Evolutionary conservation across 345 rosid species (phyloP), one percentile per base, ranked within the genome.

Genomic region (Syzygium aromaticum): DNA sequence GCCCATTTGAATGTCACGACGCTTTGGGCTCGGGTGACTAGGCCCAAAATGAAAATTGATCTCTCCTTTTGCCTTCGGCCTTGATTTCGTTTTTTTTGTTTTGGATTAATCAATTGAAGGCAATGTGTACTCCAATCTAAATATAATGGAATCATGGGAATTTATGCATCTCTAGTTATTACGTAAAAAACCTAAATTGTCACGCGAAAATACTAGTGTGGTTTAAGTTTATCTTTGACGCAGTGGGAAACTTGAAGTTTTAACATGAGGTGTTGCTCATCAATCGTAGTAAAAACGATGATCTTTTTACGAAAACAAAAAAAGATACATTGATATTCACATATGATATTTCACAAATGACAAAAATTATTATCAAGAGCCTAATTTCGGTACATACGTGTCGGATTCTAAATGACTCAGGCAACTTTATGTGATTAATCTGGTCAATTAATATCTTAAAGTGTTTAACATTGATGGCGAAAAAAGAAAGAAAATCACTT

Each of bases 231-330:
- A 13, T 6, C 14, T n/a, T n/a, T 61, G 0, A 61, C 0, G 6
- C 4, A 6, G 7, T 43, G 53, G 5, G 53, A 52, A 43, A 43
- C 4, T 54, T 54, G 8, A 54, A 54, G 59, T 21, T 21, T 7
- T 8, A 7, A 33, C 2, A 8, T 16, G 11, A 33, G 23, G 8
- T 0, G 6, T 33, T 0, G 0, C 43, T 30, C 1, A 0, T 17
- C 23, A 0, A 67, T 67, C 1, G 0, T 23, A 30, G 9, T 23
- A 64, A 7, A 16, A 64, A 16, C 5, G 17, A 8, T 8, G 5
- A 64, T 64, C 5, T 30, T 28, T 7, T 25, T 27, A 2, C 0
- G 7, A 40, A 5, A 40, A 40, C 43, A 5, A 52, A 52, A 52
- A 52, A 52, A 52, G 13, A 52, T n/a, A 16, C 22, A 17, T 5